Evolutionary conservation across 768 basidiomycete genomes (phyloP).

Genomic region (Macrolepiota dolichaula): DNA sequence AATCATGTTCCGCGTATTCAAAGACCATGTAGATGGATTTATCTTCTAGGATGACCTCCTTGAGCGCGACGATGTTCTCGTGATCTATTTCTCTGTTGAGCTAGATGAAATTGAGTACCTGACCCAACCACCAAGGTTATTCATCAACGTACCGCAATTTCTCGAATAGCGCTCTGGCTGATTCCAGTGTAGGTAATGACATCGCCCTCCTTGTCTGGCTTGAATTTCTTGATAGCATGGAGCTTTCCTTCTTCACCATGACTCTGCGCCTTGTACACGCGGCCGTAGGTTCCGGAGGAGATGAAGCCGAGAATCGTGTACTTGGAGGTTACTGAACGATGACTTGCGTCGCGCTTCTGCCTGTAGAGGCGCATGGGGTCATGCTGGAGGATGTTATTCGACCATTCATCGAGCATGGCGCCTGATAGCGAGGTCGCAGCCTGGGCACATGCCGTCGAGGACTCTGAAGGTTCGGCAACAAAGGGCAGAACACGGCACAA

Average conservation of each 20-base stretch:
- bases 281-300: conserved; percentile 95
- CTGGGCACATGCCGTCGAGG: background rate
- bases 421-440: background rate
- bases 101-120: conserved; percentile 33
- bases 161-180: conserved; percentile 94
- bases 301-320: conserved; percentile 96
- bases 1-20: conserved; percentile 98
- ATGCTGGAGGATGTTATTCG: conserved; percentile 42
- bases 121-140: background rate
- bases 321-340: conserved; percentile 69
- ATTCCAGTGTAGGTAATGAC: conserved; percentile 94
- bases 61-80: conserved; percentile 86
- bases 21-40: conserved; percentile 99
- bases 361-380: conserved; percentile 90
- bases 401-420: conserved; percentile 32
- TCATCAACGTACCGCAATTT: conserved; percentile 76
- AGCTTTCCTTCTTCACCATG: conserved; percentile 65
- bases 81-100: conserved; percentile 88
- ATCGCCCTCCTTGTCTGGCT: conserved; percentile 99
- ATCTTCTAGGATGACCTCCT: conserved; percentile 95
- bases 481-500: background rate
- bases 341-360: conserved; percentile 67
- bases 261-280: conserved; percentile 96
- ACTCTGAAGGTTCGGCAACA: background rate
- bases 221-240: conserved; percentile 99